Base-by-base conservation (phyloP, 495 filamentous ascomycete genomes). In the Daldinia caldariorum region DNA sequence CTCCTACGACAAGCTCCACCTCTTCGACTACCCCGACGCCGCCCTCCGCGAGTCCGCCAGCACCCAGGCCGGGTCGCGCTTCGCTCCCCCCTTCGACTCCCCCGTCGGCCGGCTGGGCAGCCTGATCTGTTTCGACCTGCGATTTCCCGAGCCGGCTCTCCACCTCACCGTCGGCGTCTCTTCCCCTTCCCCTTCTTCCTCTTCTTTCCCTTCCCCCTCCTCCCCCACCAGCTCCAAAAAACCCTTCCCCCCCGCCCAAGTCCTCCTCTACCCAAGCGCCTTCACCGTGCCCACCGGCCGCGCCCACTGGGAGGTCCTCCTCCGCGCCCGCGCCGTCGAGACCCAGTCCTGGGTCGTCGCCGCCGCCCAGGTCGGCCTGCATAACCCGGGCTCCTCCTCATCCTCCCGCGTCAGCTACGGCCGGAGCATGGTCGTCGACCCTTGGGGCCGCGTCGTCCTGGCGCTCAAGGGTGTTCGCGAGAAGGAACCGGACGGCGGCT, bases 111-210 rank as follows among this genome's bases (percentile, higher is more conserved):
- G 87, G 31, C 84, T 98, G 2, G 94, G 91, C 4, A 76, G 91
- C 22, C 83, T 89, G 22, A 96, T 97, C 26, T 98, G 94, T 77
- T 98, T 97, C 77, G 94, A 98, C 81, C 86, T 94, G 41, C 90
- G 94, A 0, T 98, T 97, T 70, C 90, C 94, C 0, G 93, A 97
- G 67, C 86, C 90, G 10, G 84, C 87, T 3, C 79, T 95, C 13
- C 81, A 88, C 5, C 82, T 97, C 16, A 10, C 43, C 22, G n/a
- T 10, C 20, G 6, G 39, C 39, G n/a, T n/a, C n/a, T n/a, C n/a
- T n/a, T n/a, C 47, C 50, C 85, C 89, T 63, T 2, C 69, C 63
- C 16, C 9, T 58, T 29, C 59, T 16, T 4, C n/a, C 26, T 26
- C 26, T 26, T 26, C 26, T 26, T 26, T 3, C 3, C 3, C 26